These are phyloP conservation scores for Rhodotorula sp. DNA, from an alignment of 1,284 basidiomycete genomes.

Conservation along the genomic window DNA sequence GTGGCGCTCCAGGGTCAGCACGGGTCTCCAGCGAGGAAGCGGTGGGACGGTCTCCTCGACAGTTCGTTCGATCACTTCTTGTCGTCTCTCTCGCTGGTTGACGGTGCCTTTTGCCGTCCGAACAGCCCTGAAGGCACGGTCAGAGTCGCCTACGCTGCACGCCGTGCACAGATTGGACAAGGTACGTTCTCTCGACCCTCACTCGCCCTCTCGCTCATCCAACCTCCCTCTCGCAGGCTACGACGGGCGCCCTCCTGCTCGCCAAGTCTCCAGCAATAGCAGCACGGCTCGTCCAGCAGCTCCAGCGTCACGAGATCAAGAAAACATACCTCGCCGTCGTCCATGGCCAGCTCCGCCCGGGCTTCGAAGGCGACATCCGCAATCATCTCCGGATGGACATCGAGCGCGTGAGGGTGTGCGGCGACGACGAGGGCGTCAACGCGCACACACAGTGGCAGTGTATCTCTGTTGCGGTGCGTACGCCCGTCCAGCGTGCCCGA, in stretches of 20 bases:
- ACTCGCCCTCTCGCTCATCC: neutral
- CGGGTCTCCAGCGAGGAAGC: conserved; percentile 15
- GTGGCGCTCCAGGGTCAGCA: conserved; percentile 28
- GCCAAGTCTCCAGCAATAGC: conserved; percentile 16
- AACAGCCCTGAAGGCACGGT: conserved; percentile 12
- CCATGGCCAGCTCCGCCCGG: conserved; percentile 25
- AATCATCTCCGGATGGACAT: conserved; percentile 22
- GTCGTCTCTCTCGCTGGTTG: neutral
- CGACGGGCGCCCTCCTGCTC: conserved; percentile 29
- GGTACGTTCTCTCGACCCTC: neutral
- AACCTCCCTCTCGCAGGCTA: conserved; percentile 4
- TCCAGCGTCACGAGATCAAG: conserved; percentile 21
- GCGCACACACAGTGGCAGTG: conserved; percentile 33
- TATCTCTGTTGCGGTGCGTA: conserved; percentile 17
- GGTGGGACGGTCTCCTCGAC: conserved; percentile 27
- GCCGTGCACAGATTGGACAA: conserved; percentile 37
- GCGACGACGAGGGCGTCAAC: conserved; percentile 14
- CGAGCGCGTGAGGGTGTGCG: conserved; percentile 22
- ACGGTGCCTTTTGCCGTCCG: neutral
- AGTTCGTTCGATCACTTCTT: conserved; percentile 2
- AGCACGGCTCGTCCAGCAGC: conserved; percentile 14
- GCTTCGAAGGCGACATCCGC: conserved; percentile 19
- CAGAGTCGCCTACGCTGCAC: conserved; percentile 7
- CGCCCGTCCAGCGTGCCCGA: no score
- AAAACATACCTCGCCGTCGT: conserved; percentile 36